Percentiles rank a stretch among this genome's conserved stretches.
Evolutionary conservation across 192 early-diverging fungal genomes (phyloP).

Genomic region (Coemansia sp.): DNA sequence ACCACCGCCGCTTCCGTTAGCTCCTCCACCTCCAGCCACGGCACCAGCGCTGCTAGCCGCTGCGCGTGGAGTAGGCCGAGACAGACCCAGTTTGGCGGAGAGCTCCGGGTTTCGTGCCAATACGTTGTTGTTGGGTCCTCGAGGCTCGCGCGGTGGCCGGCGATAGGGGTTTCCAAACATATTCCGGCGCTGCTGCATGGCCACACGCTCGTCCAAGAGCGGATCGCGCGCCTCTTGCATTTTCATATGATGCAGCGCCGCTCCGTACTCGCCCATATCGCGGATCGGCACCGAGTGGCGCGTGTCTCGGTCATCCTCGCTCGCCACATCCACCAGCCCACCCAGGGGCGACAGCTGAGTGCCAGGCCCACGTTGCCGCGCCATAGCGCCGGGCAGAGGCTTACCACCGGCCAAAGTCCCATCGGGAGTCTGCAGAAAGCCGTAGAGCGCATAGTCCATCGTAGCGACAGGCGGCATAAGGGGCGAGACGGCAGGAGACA

Average conservation of each 20-base stretch:
- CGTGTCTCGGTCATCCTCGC: slow-evolving; percentile 59
- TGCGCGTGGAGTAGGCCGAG: slow-evolving; percentile 11
- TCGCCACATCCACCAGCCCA: slow-evolving; percentile 49
- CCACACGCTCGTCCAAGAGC: slow-evolving; percentile 65
- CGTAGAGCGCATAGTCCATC: slow-evolving; percentile 53
- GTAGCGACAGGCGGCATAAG: slow-evolving; percentile 38
- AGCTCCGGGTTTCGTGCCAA: slow-evolving; percentile 49
- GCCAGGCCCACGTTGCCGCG: slow-evolving; percentile 11
- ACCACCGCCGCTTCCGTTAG: not conserved
- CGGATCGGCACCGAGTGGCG: slow-evolving; percentile 68
- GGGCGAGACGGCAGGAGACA: slow-evolving; percentile 7
- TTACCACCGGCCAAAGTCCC: not conserved
- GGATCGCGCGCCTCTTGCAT: slow-evolving; percentile 65
- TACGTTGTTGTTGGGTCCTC: slow-evolving; percentile 53
- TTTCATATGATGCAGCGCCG: slow-evolving; percentile 59
- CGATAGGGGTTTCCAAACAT: slow-evolving; percentile 81
- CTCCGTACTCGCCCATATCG: slow-evolving; percentile 70
- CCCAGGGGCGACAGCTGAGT: slow-evolving; percentile 33
- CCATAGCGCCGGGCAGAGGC: not conserved
- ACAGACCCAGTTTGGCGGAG: slow-evolving; percentile 39
- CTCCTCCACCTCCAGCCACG: not conserved
- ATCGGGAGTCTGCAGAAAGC: slow-evolving; percentile 8
- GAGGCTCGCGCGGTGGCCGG: slow-evolving; percentile 56
- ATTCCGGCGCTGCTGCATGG: slow-evolving; percentile 57
- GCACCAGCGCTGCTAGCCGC: not conserved